Evolutionary conservation across 1,284 basidiomycete species (phyloP).

Genomic region (Ceratobasidium sp.): DNA sequence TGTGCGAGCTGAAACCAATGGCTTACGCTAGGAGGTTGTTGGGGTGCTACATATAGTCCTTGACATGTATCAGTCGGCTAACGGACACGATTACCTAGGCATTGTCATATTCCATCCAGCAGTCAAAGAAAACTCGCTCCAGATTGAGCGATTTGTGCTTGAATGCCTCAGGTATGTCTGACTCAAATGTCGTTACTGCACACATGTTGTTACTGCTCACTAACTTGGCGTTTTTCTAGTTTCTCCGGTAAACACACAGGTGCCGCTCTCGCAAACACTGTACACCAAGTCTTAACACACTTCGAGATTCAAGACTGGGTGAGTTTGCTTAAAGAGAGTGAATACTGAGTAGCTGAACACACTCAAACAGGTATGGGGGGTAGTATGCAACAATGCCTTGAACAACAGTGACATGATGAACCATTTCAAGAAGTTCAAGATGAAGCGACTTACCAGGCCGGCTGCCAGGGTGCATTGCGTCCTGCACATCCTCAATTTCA

Average conservation of each 20-base stretch:
- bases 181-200: too few relatives aligned
- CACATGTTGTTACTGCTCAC: background rate
- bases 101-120: background rate
- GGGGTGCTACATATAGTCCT: background rate
- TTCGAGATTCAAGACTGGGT: slow-evolving; percentile 7
- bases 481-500: background rate
- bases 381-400: background rate
- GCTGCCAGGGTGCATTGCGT: background rate
- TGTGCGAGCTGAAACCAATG: background rate
- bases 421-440: background rate
- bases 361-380: slow-evolving; percentile 1
- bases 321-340: background rate
- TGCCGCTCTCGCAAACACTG: background rate
- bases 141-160: background rate
- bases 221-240: background rate
- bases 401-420: slow-evolving; percentile 5
- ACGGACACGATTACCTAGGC: background rate
- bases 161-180: slow-evolving; percentile 17
- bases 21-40: background rate
- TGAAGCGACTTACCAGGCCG: background rate
- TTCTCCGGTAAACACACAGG: slow-evolving; percentile 5
- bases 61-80: background rate
- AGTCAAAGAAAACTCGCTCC: background rate
- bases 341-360: background rate
- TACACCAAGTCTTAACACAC: background rate